Conservation (phyloP, 2,329 filamentous ascomycete genomes). For the Xylaria sp. region DNA sequence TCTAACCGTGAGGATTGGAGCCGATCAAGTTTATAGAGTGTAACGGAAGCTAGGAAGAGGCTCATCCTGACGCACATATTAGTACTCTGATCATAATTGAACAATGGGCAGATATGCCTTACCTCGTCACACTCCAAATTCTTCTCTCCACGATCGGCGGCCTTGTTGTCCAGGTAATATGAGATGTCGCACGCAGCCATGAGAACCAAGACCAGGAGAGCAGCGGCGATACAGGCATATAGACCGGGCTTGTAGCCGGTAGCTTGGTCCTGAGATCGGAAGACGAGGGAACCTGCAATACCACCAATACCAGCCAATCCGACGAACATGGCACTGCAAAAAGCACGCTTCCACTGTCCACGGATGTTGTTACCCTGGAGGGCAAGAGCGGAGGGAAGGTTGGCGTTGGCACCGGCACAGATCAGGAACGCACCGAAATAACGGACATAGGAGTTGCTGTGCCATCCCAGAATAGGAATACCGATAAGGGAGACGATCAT, state of each 20-base stretch:
- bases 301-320: slow-evolving; percentile 79
- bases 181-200: slow-evolving; percentile 49
- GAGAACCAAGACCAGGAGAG: slow-evolving; percentile 52
- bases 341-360: slow-evolving; percentile 86
- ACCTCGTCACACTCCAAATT: slow-evolving; percentile 57
- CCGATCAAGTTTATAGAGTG: slow-evolving; percentile 41
- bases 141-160: slow-evolving; percentile 59
- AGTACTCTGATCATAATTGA: background rate
- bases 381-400: slow-evolving; percentile 74
- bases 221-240: slow-evolving; percentile 60
- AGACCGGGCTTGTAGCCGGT: slow-evolving; percentile 59
- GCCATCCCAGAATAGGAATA: slow-evolving; percentile 75
- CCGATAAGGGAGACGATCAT: slow-evolving; percentile 70
- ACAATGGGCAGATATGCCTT: slow-evolving; percentile 37
- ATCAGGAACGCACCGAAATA: slow-evolving; percentile 79
- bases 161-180: slow-evolving; percentile 52
- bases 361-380: slow-evolving; percentile 90
- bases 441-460: slow-evolving; percentile 58
- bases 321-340: slow-evolving; percentile 77
- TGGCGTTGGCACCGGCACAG: slow-evolving; percentile 76
- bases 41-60: slow-evolving; percentile 48
- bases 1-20: background rate
- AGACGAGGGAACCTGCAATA: slow-evolving; percentile 76
- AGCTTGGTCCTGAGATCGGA: slow-evolving; percentile 62
- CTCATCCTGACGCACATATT: slow-evolving; percentile 40